Evolutionary conservation across 768 basidiomycete species (phyloP).

Genomic region (Polyporus arcularius): DNA sequence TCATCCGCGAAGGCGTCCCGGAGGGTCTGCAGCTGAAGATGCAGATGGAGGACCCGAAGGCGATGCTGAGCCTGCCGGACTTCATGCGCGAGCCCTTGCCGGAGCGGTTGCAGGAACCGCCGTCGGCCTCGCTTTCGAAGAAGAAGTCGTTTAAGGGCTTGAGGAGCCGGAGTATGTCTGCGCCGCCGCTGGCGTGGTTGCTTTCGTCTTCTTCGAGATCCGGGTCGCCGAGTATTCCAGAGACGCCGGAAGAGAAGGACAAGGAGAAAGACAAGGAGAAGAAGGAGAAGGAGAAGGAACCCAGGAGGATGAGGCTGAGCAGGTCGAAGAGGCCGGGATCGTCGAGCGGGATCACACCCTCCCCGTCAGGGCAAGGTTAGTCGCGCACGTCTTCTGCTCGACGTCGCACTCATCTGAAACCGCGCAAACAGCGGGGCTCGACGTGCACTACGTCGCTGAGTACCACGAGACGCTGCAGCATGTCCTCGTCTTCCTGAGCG

Average conservation of each 20-base stretch:
- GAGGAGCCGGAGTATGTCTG: conserved; percentile 38
- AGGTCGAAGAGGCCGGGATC: conserved; percentile 30
- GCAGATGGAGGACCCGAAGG: conserved; percentile 30
- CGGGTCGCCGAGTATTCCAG: conserved; percentile 12
- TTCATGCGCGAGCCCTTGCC: conserved; percentile 54
- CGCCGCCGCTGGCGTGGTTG: conserved; percentile 35
- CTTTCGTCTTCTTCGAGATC: conserved; percentile 23
- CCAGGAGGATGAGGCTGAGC: conserved; percentile 22
- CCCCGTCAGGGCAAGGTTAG: conserved; percentile 27
- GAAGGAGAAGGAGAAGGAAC: conserved; percentile 5
- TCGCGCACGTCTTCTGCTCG: background rate
- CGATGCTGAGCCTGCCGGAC: conserved; percentile 37
- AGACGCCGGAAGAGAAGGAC: conserved; percentile 3
- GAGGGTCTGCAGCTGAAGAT: conserved; percentile 26
- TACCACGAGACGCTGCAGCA: conserved; percentile 85
- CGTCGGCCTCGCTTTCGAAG: conserved; percentile 50
- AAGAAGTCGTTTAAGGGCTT: conserved; percentile 25
- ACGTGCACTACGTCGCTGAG: conserved; percentile 64
- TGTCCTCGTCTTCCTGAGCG: conserved; percentile 71
- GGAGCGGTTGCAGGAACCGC: conserved; percentile 43
- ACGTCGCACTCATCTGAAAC: background rate
- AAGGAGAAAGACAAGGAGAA: conserved; percentile 5
- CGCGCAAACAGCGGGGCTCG: conserved; percentile 29
- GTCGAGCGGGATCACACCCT: conserved; percentile 26
- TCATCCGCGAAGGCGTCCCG: conserved; percentile 40